Conservation (phyloP, 768 basidiomycete genomes). For the Roridomyces roridus region DNA sequence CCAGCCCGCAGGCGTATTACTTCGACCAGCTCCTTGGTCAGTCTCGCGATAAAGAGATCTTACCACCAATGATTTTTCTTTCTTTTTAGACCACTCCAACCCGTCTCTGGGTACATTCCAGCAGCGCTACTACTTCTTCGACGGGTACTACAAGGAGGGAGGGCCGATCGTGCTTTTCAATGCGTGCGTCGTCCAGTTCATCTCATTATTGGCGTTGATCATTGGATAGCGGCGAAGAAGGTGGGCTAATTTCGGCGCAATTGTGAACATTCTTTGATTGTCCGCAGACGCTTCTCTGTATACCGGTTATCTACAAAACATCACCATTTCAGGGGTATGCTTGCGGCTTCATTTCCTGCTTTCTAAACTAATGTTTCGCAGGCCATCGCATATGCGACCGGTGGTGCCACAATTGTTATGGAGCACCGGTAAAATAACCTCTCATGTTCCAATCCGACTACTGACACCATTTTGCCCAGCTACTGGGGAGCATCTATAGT, state of each 20-base stretch:
- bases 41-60: too few relatives aligned
- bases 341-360: neutral
- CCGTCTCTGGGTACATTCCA: constrained; percentile 53
- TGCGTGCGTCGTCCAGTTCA: constrained; percentile 5
- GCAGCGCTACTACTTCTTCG: constrained; percentile 56
- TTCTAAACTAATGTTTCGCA: neutral
- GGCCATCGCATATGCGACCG: constrained; percentile 15
- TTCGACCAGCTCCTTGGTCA: too few relatives aligned
- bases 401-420: constrained; percentile 19
- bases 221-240: constrained; percentile 18
- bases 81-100: constrained; percentile 53
- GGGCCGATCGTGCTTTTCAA: constrained; percentile 14
- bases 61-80: constrained; percentile 21
- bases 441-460: neutral
- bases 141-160: constrained; percentile 49
- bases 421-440: constrained; percentile 12
- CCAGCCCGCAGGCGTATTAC: neutral
- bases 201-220: neutral
- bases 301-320: constrained; percentile 18
- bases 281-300: constrained; percentile 17
- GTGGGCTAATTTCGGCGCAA: neutral
- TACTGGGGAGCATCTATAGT: constrained; percentile 23
- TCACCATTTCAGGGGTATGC: constrained; percentile 16
- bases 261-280: neutral
- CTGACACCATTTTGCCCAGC: neutral